Evolutionary conservation across 2,329 filamentous ascomycete species (phyloP).

Genomic region (Aureobasidium vineae): DNA sequence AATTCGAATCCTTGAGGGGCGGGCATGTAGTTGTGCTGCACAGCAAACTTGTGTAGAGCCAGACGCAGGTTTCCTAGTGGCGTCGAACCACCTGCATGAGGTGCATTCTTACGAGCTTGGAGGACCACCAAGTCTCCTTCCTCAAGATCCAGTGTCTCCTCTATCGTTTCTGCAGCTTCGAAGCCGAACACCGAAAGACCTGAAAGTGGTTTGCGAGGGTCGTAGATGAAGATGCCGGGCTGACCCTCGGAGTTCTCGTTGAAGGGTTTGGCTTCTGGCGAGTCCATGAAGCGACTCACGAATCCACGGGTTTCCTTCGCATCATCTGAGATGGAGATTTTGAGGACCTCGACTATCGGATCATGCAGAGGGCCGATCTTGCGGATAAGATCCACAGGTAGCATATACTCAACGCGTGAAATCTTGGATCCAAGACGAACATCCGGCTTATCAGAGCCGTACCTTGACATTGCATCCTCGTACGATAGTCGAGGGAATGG

Average conservation of each 20-base stretch:
- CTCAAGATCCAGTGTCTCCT: constrained; percentile 54
- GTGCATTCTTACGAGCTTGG: constrained; percentile 68
- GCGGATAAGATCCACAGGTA: constrained; percentile 62
- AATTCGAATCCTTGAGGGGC: constrained; percentile 60
- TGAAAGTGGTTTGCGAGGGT: constrained; percentile 68
- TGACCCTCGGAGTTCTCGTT: constrained; percentile 70
- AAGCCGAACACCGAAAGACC: constrained; percentile 78
- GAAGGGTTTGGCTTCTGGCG: constrained; percentile 57
- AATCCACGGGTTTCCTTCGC: constrained; percentile 60
- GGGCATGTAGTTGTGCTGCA: constrained; percentile 59
- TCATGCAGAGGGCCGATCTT: constrained; percentile 70
- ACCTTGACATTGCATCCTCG: constrained; percentile 70
- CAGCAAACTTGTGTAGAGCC: constrained; percentile 66
- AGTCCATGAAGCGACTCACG: constrained; percentile 68
- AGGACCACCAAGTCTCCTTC: constrained; percentile 78
- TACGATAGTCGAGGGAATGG: constrained; percentile 67
- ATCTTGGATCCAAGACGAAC: constrained; percentile 69
- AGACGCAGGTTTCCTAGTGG: constrained; percentile 69
- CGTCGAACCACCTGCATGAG: constrained; percentile 70
- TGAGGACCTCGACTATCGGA: constrained; percentile 73
- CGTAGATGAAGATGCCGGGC: constrained; percentile 74
- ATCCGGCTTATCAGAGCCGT: constrained; percentile 92
- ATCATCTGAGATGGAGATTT: constrained; percentile 58
- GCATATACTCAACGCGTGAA: constrained; percentile 57
- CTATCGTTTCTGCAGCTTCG: constrained; percentile 61